Evolutionary conservation across 2,329 filamentous ascomycete genomes (phyloP).

Genomic region (Pezicula neosporulosa): DNA sequence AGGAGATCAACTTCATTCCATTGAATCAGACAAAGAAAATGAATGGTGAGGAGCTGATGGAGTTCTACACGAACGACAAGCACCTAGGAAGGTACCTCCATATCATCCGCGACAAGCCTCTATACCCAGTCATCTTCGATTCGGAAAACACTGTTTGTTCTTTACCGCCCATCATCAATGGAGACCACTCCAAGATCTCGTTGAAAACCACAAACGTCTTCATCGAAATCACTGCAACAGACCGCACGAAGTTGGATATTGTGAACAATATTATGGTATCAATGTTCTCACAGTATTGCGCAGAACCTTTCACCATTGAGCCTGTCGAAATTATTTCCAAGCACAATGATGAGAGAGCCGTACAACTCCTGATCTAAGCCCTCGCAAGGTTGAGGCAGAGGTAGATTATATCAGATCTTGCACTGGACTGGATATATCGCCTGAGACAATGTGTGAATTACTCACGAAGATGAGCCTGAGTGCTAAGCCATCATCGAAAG

Average conservation of each 20-base stretch:
- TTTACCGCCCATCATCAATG: conserved; percentile 95
- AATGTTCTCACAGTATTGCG: conserved; percentile 94
- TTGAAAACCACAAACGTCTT: conserved; percentile 89
- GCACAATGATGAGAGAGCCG: conserved; percentile 83
- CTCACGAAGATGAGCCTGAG: conserved; percentile 85
- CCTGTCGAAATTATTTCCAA: conserved; percentile 88
- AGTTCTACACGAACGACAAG: conserved; percentile 92
- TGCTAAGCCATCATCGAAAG: conserved; percentile 70
- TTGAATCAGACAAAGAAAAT: conserved; percentile 90
- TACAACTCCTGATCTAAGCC: conserved; percentile 75
- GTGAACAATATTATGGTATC: conserved; percentile 93
- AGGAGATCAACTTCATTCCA: conserved; percentile 86
- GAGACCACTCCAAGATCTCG: conserved; percentile 94
- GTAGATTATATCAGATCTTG: conserved; percentile 93
- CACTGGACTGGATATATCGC: conserved; percentile 74
- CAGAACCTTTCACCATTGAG: conserved; percentile 87
- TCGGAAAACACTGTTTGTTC: conserved; percentile 84
- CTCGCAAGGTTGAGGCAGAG: conserved; percentile 75
- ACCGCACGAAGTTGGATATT: conserved; percentile 93
- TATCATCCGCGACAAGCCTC: conserved; percentile 89
- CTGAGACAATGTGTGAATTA: conserved; percentile 72
- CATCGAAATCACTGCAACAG: conserved; percentile 94
- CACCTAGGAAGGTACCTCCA: conserved; percentile 86
- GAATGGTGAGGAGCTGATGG: conserved; percentile 85
- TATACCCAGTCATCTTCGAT: conserved; percentile 96